Conservation (phyloP, 1,284 basidiomycete species). For the Cutaneotrichosporon arboriforme region DNA sequence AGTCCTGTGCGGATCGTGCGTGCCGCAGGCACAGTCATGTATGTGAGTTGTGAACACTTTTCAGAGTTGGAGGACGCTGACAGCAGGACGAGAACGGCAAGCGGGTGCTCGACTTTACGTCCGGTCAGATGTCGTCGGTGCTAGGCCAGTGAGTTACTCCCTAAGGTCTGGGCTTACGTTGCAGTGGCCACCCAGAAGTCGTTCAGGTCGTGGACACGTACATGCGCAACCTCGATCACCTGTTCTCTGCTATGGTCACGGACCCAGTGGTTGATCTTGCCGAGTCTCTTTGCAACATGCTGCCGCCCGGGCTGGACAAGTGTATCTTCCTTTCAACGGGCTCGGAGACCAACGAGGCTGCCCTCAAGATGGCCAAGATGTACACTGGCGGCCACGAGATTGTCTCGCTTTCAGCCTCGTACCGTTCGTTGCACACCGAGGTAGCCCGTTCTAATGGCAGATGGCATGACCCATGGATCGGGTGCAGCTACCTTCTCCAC, state of each 20-base stretch:
- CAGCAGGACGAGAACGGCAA: constrained; percentile 27
- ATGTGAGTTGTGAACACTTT: constrained; percentile 1
- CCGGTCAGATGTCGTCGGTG: constrained; percentile 33
- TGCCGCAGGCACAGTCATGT: constrained; percentile 19
- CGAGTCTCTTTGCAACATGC: constrained; percentile 20
- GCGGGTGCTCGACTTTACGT: constrained; percentile 38
- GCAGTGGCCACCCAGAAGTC: constrained; percentile 34
- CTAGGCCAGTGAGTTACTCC: constrained; percentile 29
- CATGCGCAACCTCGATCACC: constrained; percentile 33
- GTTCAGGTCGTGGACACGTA: constrained; percentile 22
- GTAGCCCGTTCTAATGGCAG: constrained; percentile 2
- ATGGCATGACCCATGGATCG: constrained; percentile 37
- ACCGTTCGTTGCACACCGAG: constrained; percentile 15
- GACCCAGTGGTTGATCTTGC: constrained; percentile 32
- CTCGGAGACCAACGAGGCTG: constrained; percentile 34
- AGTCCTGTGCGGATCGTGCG: constrained; percentile 17
- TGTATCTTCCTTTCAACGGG: constrained; percentile 36
- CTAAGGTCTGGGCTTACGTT: too few species aligned
- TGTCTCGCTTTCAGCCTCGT: constrained; percentile 28
- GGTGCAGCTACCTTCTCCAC: constrained; percentile 34
- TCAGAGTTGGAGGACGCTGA: neutral
- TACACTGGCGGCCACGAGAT: constrained; percentile 38
- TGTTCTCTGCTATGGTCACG: constrained; percentile 33
- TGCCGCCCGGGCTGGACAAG: constrained; percentile 26
- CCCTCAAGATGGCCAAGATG: constrained; percentile 39